Base-by-base conservation (phyloP, 169 alveolate species). In the Eimeria sp. region DNA sequence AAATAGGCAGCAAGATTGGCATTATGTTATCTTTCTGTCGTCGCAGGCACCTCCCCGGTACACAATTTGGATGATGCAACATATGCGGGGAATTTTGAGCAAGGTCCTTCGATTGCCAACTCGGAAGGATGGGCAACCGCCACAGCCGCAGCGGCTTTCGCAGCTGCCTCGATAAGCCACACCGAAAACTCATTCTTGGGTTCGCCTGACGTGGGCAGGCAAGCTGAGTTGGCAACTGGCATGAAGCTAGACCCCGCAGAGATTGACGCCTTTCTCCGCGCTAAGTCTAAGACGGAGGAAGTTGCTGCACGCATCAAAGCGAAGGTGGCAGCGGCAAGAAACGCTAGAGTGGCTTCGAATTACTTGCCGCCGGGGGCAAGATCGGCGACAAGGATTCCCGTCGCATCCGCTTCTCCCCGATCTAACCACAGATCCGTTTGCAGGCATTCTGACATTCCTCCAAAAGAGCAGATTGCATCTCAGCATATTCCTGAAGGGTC, bases 91-190 rank as follows among this genome's bases (percentile, higher is more conserved):
- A 78, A 49, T 52, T 43, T 30, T 43, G 46, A 4, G 30, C 14
- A 49, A n/a, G 46, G 88, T 30, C 71, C 88, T 27, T 18, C 66
- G 68, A 52, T 2, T 4, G n/a, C 88, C 8, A 37, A 56, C 11
- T 33, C 72, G 14, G 91, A 85, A 43, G 91, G 78, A 18, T 85
- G 91, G 91, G 91, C 76, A 18, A 78, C 91, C 20, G 91, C 77
- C 9, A 62, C 91, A 60, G 52, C 91, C 6, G 91, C 91, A 56
- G 77, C 91, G 40, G 91, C 91, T 20, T 85, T 85, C 14, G 91
- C 91, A 14, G 91, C 91, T 60, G 72, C 76, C 76, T 85, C 91
- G 43, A 18, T 43, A 85, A 33, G 76, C 43, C 58, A 33, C 37
- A 30, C 16, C 13, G n/a, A 37, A 60, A 25, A 20, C 40, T 37